Percentiles rank a stretch among this genome's conserved stretches.
Conservation (phyloP, 2,329 filamentous ascomycete genomes). For the Nemania serpens region DNA sequence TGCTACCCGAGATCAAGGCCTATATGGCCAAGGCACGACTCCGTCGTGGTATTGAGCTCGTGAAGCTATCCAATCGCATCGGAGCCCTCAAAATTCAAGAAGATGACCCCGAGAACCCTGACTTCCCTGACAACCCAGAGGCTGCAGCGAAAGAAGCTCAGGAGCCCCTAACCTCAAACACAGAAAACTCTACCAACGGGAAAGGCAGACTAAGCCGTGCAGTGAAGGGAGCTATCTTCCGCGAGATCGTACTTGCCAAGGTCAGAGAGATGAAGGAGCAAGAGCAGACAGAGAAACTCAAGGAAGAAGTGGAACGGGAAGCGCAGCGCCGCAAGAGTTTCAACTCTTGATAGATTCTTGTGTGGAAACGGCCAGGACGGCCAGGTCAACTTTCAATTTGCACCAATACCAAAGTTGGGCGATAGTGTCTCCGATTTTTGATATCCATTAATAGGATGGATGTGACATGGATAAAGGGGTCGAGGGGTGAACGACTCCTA, state of each 20-base stretch:
- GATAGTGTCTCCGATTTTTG: neutral
- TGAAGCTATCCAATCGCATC: conserved; percentile 95
- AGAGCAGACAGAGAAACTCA: conserved; percentile 73
- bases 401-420: neutral
- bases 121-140: conserved; percentile 67
- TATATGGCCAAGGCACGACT: conserved; percentile 92
- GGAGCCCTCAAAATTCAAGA: conserved; percentile 92
- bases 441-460: neutral
- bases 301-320: conserved; percentile 61
- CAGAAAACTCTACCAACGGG: conserved; percentile 42
- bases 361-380: neutral
- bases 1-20: conserved; percentile 94
- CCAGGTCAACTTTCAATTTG: neutral
- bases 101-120: conserved; percentile 77
- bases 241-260: conserved; percentile 92
- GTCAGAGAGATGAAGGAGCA: conserved; percentile 89
- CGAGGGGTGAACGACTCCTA: too few relatives aligned
- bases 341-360: conserved; percentile 29
- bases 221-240: conserved; percentile 77
- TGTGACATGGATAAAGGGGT: neutral
- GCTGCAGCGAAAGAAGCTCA: conserved; percentile 56
- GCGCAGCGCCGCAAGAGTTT: conserved; percentile 46
- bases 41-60: conserved; percentile 89
- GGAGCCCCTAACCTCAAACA: conserved; percentile 41
- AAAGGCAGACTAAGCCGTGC: conserved; percentile 54